Evolutionary conservation across 2,329 filamentous ascomycete species (phyloP).

Genomic region (Clonostachys rosea): DNA sequence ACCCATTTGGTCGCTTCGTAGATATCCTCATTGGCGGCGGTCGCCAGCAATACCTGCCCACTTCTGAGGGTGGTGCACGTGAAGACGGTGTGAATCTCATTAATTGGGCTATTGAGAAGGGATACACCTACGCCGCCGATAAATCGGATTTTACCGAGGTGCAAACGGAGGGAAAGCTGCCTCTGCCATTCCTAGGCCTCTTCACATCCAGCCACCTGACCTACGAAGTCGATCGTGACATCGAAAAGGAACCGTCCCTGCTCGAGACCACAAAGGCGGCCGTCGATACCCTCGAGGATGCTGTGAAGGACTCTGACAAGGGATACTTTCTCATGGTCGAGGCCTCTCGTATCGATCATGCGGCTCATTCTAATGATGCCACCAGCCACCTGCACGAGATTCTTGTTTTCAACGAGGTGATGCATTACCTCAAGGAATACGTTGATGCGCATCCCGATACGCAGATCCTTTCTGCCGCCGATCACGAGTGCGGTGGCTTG

Average conservation of each 20-base stretch:
- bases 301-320: conserved; percentile 4
- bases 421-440: conserved; percentile 11
- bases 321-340: conserved; percentile 17
- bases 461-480: conserved; percentile 14
- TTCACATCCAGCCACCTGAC: conserved; percentile 9
- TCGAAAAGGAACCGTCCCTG: conserved; percentile 9
- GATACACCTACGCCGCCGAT: conserved; percentile 11
- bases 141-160: conserved; percentile 6
- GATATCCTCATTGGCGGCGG: conserved; percentile 14
- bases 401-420: conserved; percentile 15
- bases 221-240: conserved; percentile 14
- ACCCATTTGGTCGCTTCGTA: conserved; percentile 11
- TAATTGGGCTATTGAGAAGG: conserved; percentile 10
- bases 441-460: conserved; percentile 11
- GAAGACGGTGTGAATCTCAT: conserved; percentile 11
- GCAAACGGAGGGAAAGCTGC: conserved; percentile 4
- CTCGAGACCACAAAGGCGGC: conserved; percentile 10
- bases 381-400: conserved; percentile 12
- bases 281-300: conserved; percentile 8
- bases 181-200: conserved; percentile 12
- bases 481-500: conserved; percentile 15
- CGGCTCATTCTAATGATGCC: conserved; percentile 13
- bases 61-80: conserved; percentile 8
- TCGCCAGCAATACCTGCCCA: conserved; percentile 11
- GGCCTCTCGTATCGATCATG: conserved; percentile 14